phyloP scores from a whole-genome alignment of 768 basidiomycete species.

The Russula lepida region DNA sequence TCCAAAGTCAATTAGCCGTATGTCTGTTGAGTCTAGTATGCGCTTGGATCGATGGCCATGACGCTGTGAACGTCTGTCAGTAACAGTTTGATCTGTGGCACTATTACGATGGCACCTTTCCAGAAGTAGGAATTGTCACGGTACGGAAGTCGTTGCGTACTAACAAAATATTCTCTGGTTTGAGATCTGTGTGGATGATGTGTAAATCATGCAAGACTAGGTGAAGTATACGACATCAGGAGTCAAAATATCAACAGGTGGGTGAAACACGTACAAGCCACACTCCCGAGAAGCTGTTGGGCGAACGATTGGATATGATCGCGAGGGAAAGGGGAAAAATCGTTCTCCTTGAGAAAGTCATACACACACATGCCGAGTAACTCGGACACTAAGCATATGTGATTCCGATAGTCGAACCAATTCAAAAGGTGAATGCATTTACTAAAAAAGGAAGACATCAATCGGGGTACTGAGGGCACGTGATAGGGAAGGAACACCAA shows the following conservation, averaged over 20 bases:
- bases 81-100: background rate
- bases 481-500: slow-evolving; percentile 36
- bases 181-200: slow-evolving; percentile 95
- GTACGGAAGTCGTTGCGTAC: slow-evolving; percentile 74
- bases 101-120: slow-evolving; percentile 44
- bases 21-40: slow-evolving; percentile 80
- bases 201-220: slow-evolving; percentile 85
- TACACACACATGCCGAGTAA: slow-evolving; percentile 96
- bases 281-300: slow-evolving; percentile 80
- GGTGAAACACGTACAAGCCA: slow-evolving; percentile 66
- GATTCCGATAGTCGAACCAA: slow-evolving; percentile 95
- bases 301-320: slow-evolving; percentile 96
- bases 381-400: slow-evolving; percentile 95
- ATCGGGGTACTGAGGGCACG: slow-evolving; percentile 11
- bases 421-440: slow-evolving; percentile 96
- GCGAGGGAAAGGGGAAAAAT: slow-evolving; percentile 92
- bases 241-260: slow-evolving; percentile 6
- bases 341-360: slow-evolving; percentile 97
- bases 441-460: slow-evolving; percentile 36
- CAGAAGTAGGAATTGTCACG: slow-evolving; percentile 49
- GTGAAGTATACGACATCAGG: slow-evolving; percentile 17
- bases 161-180: slow-evolving; percentile 96
- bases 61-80: slow-evolving; percentile 25
- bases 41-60: slow-evolving; percentile 56
- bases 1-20: slow-evolving; percentile 96